Conservation (phyloP, 2,329 filamentous ascomycete species). For the Diaporthe sp. region DNA sequence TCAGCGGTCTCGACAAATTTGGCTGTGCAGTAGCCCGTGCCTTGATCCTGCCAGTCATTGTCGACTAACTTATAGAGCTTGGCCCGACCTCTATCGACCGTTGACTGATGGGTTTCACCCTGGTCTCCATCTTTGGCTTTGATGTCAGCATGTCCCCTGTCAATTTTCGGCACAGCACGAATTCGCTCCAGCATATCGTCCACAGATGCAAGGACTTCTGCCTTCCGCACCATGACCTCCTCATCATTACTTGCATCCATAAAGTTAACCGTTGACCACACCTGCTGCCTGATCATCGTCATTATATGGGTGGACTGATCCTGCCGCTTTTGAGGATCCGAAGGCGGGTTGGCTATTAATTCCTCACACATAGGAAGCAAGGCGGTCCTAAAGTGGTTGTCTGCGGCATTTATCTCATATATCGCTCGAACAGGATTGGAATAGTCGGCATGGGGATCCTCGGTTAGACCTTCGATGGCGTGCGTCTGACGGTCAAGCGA, state of each 20-base stretch:
- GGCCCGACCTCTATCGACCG: neutral
- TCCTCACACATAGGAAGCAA: neutral
- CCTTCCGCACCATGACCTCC: neutral
- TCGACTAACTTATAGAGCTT: neutral
- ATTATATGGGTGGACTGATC: neutral
- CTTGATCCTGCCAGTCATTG: neutral
- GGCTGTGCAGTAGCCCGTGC: neutral
- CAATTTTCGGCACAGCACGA: neutral
- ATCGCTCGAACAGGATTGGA: neutral
- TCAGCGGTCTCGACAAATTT: neutral
- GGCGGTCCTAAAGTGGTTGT: neutral
- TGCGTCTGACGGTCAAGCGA: neutral
- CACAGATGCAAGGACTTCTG: neutral
- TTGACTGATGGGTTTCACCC: neutral
- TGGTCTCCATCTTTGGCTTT: neutral
- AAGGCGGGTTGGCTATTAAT: neutral
- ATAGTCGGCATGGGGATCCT: neutral
- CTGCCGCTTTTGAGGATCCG: neutral
- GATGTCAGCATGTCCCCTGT: neutral
- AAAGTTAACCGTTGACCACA: neutral
- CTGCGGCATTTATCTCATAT: rapidly evolving
- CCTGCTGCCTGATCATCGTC: neutral
- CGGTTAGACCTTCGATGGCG: neutral
- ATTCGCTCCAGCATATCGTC: neutral
- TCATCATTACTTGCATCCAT: neutral